Conservation (phyloP, 2,329 filamentous ascomycete genomes). For the Alternaria viburni region DNA sequence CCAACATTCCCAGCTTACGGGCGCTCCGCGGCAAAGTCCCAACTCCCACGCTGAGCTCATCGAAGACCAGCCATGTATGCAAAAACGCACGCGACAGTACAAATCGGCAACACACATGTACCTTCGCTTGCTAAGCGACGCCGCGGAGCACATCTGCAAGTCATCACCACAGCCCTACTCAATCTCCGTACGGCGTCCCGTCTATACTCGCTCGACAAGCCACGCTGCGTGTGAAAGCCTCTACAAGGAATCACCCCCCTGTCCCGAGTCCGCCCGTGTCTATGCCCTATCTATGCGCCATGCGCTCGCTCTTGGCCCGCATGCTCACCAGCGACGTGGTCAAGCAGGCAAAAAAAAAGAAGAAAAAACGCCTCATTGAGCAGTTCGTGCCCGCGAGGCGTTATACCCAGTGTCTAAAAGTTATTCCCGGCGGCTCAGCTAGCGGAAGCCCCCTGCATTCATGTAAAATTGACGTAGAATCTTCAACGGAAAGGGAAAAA, state of each 20-base stretch:
- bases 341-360: neutral
- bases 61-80: neutral
- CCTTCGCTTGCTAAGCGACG: neutral
- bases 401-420: neutral
- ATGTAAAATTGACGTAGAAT: neutral
- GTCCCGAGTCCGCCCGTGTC: neutral
- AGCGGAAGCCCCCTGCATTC: neutral
- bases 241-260: neutral
- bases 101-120: neutral
- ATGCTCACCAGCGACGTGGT: neutral
- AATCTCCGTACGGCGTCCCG: neutral
- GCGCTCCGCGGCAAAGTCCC: neutral
- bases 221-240: neutral
- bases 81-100: neutral
- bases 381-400: too few species aligned
- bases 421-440: neutral
- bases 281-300: neutral
- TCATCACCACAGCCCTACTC: neutral
- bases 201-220: neutral
- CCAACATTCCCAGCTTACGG: neutral
- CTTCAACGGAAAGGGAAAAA: neutral
- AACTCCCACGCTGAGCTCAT: neutral
- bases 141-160: neutral
- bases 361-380: neutral
- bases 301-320: neutral